Percentiles rank a stretch among this genome's conserved stretches.
Evolutionary conservation across 2,329 filamentous ascomycete species (phyloP).

Genomic region (Aspergillus ustus): DNA sequence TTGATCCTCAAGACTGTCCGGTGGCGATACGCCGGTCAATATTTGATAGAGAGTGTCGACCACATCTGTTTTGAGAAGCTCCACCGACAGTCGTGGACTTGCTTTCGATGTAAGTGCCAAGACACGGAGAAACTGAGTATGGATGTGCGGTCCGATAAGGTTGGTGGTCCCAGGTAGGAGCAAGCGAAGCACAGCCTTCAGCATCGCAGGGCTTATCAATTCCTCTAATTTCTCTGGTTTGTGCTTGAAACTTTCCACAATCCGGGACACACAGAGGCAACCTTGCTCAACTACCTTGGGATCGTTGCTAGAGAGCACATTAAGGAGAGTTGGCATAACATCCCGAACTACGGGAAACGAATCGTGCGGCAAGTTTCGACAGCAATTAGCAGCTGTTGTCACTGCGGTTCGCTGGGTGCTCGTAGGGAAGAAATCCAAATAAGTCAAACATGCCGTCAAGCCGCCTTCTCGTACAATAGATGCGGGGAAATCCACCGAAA

Average conservation of each 20-base stretch:
- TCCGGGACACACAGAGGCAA: conserved; percentile 90
- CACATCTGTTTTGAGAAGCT: conserved; percentile 93
- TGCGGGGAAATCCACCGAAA: conserved; percentile 92
- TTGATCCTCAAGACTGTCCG: conserved; percentile 64
- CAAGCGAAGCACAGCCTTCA: conserved; percentile 82
- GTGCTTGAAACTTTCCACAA: conserved; percentile 96
- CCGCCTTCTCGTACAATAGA: conserved; percentile 96
- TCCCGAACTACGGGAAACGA: conserved; percentile 89
- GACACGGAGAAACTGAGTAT: conserved; percentile 93
- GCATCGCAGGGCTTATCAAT: conserved; percentile 83
- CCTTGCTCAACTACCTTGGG: conserved; percentile 97
- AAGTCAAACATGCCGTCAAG: conserved; percentile 91
- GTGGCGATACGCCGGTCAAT: conserved; percentile 90
- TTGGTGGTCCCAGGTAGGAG: conserved; percentile 94
- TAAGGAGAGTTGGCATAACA: conserved; percentile 93
- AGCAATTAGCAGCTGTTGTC: conserved; percentile 97
- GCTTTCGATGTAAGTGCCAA: conserved; percentile 87
- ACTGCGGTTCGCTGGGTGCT: conserved; percentile 96
- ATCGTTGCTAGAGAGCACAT: conserved; percentile 88
- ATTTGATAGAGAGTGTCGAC: conserved; percentile 98
- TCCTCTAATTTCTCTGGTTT: conserved; percentile 87
- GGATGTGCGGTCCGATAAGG: conserved; percentile 88
- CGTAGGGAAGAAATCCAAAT: conserved; percentile 96
- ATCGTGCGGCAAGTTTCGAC: conserved; percentile 92
- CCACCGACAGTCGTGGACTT: conserved; percentile 83